Evolutionary conservation across 768 basidiomycete genomes (phyloP).

Genomic region (Kockovaella imperatae): DNA sequence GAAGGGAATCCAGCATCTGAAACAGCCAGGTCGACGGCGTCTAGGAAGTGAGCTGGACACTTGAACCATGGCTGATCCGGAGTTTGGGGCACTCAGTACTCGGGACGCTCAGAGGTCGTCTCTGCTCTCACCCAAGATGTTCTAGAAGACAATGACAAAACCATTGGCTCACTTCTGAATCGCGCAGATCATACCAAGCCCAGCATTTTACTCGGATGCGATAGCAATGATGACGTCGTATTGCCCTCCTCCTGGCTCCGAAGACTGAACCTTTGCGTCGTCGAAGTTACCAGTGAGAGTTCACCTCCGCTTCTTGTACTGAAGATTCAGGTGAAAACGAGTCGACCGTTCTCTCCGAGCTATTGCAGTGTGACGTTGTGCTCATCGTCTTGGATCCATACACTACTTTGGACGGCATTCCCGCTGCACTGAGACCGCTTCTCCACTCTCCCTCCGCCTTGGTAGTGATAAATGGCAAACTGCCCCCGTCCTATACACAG

Average conservation of each 20-base stretch:
- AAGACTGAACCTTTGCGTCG: conserved; percentile 14
- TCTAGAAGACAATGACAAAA: conserved; percentile 17
- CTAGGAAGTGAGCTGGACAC: conserved; percentile 12
- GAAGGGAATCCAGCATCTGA: conserved; percentile 13
- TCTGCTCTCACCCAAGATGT: conserved; percentile 36
- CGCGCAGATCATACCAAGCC: not conserved
- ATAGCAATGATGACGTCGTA: not conserved
- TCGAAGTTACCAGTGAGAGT: conserved; percentile 23
- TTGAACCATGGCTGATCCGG: not conserved
- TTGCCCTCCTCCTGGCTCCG: conserved; percentile 30
- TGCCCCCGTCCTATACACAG: too few species aligned
- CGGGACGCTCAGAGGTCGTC: conserved; percentile 27
- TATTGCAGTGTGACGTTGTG: conserved; percentile 15
- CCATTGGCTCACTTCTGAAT: conserved; percentile 11
- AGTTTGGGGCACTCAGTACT: conserved; percentile 27
- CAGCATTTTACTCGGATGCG: not conserved
- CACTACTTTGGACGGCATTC: too few species aligned
- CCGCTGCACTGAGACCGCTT: conserved; percentile 14
- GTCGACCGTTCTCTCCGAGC: conserved; percentile 12
- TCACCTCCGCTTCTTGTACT: not conserved
- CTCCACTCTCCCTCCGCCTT: conserved; percentile 6
- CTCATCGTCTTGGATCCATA: conserved; percentile 38
- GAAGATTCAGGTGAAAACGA: conserved; percentile 3
- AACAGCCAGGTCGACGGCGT: not conserved
- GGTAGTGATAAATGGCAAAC: too few species aligned